A percentile compares a stretch with the other conserved stretches of the same genome.
phyloP scores from a whole-genome alignment of 208 protist species.

The Borovskyia barvae region DNA sequence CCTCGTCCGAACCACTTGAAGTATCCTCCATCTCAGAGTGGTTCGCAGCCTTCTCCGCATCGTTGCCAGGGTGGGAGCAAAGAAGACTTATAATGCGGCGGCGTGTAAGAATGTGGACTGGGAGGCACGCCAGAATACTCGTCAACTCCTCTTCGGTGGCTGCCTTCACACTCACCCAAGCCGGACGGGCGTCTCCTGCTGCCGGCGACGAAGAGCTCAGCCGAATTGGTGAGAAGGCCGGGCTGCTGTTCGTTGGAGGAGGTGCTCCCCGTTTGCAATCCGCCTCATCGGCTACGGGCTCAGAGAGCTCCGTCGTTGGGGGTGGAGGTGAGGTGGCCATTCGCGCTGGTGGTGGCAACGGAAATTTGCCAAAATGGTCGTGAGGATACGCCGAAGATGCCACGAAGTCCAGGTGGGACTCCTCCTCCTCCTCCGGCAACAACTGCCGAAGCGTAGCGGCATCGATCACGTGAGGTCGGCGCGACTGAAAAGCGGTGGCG shows the following conservation, averaged over 20 bases:
- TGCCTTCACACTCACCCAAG: slow-evolving; percentile 39
- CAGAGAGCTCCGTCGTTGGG: neutral
- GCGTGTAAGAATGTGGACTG: slow-evolving; percentile 38
- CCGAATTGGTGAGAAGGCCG: neutral
- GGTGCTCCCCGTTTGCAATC: neutral
- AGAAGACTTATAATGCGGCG: slow-evolving; percentile 17
- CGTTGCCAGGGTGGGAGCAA: neutral
- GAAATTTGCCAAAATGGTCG: slow-evolving; percentile 12
- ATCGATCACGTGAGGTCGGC: slow-evolving; percentile 6
- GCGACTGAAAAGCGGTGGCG: slow-evolving; percentile 1
- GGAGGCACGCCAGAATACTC: slow-evolving; percentile 39
- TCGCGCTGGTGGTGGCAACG: neutral
- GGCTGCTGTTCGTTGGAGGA: neutral
- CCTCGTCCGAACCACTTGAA: neutral
- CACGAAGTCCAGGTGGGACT: neutral
- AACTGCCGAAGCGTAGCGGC: slow-evolving; percentile 14
- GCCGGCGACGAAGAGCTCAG: slow-evolving; percentile 1
- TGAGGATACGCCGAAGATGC: neutral
- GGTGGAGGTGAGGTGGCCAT: neutral
- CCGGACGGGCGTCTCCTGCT: slow-evolving; percentile 3
- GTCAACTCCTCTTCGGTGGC: slow-evolving; percentile 16
- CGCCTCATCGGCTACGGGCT: neutral
- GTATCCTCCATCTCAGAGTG: neutral
- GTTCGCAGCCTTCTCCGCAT: neutral
- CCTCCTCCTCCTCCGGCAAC: neutral